phyloP scores from a whole-genome alignment of 2,329 filamentous ascomycete species.

The Hirsutella thompsonii region DNA sequence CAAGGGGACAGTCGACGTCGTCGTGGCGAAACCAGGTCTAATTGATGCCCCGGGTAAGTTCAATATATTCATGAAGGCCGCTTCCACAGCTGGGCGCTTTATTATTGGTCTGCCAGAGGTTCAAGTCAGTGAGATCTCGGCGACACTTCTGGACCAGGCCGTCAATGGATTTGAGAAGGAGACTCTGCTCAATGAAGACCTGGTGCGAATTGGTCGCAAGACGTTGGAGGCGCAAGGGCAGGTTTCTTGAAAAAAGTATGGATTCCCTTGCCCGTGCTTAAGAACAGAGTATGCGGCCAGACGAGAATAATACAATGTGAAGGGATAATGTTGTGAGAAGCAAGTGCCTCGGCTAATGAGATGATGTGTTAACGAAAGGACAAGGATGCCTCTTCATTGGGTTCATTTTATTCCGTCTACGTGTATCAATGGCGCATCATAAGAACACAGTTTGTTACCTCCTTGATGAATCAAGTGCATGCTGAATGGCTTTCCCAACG shows the following conservation, averaged over 20 bases:
- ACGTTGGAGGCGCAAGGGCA: neutral
- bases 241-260: neutral
- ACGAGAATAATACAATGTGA: no score
- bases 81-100: neutral
- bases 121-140: slow-evolving; percentile 22
- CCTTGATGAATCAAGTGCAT: no score
- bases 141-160: slow-evolving; percentile 29
- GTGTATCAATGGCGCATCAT: no score
- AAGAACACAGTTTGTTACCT: no score
- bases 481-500: no score
- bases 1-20: slow-evolving; percentile 21
- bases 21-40: slow-evolving; percentile 28
- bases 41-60: slow-evolving; percentile 13
- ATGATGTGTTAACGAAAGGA: no score
- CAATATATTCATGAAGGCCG: neutral
- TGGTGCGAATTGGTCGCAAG: slow-evolving; percentile 21
- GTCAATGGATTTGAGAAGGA: slow-evolving; percentile 33
- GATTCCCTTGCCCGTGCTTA: no score
- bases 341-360: no score
- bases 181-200: slow-evolving; percentile 26
- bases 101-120: slow-evolving; percentile 20
- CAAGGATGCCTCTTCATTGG: no score
- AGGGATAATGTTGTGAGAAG: no score
- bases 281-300: no score
- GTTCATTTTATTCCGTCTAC: no score